These are phyloP conservation scores for Eucalyptus tenuipes DNA, from an alignment of 345 rosid species.

Conservation along the genomic window DNA sequence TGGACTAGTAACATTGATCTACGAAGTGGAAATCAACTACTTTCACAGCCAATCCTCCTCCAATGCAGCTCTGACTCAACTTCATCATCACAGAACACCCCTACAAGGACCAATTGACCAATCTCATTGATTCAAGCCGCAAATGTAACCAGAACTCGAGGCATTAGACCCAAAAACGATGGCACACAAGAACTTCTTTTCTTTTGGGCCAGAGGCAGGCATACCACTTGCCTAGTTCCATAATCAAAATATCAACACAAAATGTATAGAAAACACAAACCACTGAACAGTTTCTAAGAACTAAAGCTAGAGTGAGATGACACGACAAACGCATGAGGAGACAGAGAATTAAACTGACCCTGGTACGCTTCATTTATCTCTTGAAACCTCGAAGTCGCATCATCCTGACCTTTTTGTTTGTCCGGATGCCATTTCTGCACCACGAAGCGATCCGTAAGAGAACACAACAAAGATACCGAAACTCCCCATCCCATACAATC, in stretches of 20 bases:
- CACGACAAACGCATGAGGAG: neutral
- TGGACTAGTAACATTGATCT: neutral
- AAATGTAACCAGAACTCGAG: neutral
- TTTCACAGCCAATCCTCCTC: neutral
- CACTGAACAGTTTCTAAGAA: neutral
- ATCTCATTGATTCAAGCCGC: neutral
- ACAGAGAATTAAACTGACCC: constrained; percentile 23
- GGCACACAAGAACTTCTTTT: neutral
- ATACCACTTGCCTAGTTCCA: neutral
- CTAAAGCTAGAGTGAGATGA: neutral
- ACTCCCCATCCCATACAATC: neutral
- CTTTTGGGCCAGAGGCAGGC: neutral
- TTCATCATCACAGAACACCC: neutral
- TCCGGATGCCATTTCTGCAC: constrained; percentile 97
- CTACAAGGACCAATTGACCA: neutral
- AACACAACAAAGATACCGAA: neutral
- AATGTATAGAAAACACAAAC: neutral
- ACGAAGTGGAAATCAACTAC: neutral
- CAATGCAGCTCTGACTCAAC: neutral
- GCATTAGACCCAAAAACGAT: neutral
- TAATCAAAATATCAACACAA: neutral
- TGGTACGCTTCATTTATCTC: constrained; percentile 96
- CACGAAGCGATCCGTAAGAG: neutral
- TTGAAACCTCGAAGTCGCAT: constrained; percentile 76
- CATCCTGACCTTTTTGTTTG: constrained; percentile 51